Conservation (phyloP, 768 basidiomycete genomes). For the Amanita rimosa region DNA sequence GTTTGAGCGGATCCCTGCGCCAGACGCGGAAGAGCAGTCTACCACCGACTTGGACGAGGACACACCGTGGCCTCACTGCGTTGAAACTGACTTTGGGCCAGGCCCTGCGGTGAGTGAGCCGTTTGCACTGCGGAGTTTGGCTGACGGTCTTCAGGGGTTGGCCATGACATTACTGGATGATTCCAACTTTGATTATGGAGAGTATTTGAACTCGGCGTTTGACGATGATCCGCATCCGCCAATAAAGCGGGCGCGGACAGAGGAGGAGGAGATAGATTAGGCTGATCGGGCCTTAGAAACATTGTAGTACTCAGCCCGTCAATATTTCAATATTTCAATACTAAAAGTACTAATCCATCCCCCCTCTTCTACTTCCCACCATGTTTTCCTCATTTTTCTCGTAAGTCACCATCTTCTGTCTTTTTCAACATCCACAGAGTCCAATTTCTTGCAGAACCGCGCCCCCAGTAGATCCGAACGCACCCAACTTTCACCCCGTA, state of each 20-base stretch:
- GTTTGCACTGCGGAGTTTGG: background rate
- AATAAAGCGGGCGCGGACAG: slow-evolving; percentile 4
- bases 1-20: slow-evolving; percentile 27
- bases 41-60: slow-evolving; percentile 15
- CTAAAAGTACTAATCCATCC: too few species aligned
- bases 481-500: slow-evolving; percentile 79
- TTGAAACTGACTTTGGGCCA: background rate
- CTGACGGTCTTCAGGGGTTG: background rate
- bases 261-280: slow-evolving; percentile 3
- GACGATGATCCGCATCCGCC: background rate
- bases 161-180: background rate
- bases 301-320: background rate
- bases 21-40: background rate
- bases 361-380: slow-evolving; percentile 14
- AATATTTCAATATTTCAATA: too few species aligned
- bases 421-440: background rate
- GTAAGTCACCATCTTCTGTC: slow-evolving; percentile 41
- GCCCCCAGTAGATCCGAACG: slow-evolving; percentile 47
- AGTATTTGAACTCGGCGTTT: background rate
- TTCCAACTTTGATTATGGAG: background rate
- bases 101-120: slow-evolving; percentile 1
- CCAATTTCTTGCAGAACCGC: slow-evolving; percentile 27
- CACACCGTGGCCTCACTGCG: slow-evolving; percentile 34
- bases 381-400: slow-evolving; percentile 77
- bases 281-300: background rate